Evolutionary conservation across 208 protist species (phyloP), one percentile per base, ranked within the genome.

Genomic region (Leishmania braziliensis): DNA sequence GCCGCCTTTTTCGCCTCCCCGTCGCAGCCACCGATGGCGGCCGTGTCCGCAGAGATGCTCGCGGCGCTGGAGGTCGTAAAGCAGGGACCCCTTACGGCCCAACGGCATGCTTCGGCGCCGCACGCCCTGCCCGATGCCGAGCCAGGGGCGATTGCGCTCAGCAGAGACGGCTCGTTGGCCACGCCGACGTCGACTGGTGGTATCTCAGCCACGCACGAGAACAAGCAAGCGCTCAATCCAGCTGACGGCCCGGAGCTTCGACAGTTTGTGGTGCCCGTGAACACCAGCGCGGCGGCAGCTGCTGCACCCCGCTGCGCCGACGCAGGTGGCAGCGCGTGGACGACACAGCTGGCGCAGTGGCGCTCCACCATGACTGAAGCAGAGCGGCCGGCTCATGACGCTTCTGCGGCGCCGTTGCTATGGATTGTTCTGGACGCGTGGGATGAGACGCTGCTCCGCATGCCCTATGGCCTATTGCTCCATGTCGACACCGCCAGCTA

Each of bases 351-450:
- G 65, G 9, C 26, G 36, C 54, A 69, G 73, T 92, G 89, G 89
- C 89, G 89, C 1, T 36, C 63, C 18, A 43, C 29, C 10, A 76
- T 86, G 46, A 58, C 79, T 4, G 48, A 72, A 6, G 75, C 83
- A 63, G 79, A 88, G 74, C 75, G 80, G 62, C 86, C 88, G 58
- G 43, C 39, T 1, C n/a, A 36, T 36, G 48, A 86, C 72, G 86
- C 86, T 23, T 48, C 60, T 5, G 82, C 73, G 10, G 78, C 81
- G 50, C 85, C 90, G 62, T 53, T 84, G 43, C 71, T 95, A 43
- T 93, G 91, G 89, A 82, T 95, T 43, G 29, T 95, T 23, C 82
- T 94, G 62, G 91, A 91, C 70, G 81, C 89, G 29, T 95, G 91
- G 91, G 89, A 94, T 53, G 90, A 95, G 75, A 80, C 77, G 56